Evolutionary conservation across 345 rosid species (phyloP), one percentile per base, ranked within the genome.

Genomic region (Citrus cavaleriei): DNA sequence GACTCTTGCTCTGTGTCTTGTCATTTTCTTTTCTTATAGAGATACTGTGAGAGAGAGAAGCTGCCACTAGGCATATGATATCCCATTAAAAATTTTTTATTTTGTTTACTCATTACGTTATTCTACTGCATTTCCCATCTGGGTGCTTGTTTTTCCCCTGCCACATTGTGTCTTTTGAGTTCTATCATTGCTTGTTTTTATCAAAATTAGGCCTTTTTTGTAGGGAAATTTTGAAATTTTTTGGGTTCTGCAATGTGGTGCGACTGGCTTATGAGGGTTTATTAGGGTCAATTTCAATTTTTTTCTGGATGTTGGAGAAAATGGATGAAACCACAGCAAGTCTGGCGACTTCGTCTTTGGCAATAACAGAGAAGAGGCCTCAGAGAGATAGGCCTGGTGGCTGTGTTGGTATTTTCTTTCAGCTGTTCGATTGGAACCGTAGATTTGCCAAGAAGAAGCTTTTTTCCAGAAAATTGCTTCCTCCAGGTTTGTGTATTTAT

Each of bases 331-430:
- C 84, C 40, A 59, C 81, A 0, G 89, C 72, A 74, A 83, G 78
- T 77, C 68, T 90, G 72, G 75, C 83, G 72, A 62, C 94, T 46
- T 12, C 51, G 16, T 70, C 86, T 83, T 72, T 89, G 84, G 93
- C 95, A 22, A 77, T 95, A 55, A 81, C 91, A 42, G 97, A 96
- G 90, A 93, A 90, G 77, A 79, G 82, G 76, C 82, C 92, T 68
- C 84, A 88, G 62, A 83, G 91, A 64, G 86, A 88, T 63, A 85
- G 91, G 24, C 84, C 91, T 8, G 91, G 98, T 67, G 98, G 97
- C 28, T 96, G 99, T 63, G 97, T 84, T 13, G 99, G 97, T 32
- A 89, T 96, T 81, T 94, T 96, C 91, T 91, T 93, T 60, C 97
- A 93, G 84, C 90, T 96, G 77, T 87, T 94, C 30, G 97, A 94